phyloP scores from a whole-genome alignment of 768 basidiomycete species.

The Hydnum rufescens region DNA sequence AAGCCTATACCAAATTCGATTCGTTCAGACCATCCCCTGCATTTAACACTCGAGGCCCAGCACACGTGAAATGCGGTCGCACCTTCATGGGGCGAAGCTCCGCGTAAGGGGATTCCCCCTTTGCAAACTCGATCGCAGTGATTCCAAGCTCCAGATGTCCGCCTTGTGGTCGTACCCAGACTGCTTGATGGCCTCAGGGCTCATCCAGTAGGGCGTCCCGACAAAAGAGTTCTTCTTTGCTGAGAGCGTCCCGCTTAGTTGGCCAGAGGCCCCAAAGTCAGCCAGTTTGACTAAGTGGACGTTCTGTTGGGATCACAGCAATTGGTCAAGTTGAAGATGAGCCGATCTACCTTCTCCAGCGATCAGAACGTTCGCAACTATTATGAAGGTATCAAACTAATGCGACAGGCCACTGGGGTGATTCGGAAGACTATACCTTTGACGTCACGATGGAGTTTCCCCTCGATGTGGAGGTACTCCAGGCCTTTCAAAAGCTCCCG shows the following conservation, averaged over 20 bases:
- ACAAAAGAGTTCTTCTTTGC: slow-evolving; percentile 98
- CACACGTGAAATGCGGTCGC: no score
- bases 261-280: slow-evolving; percentile 97
- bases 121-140: slow-evolving; percentile 92
- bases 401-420: background rate
- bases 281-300: slow-evolving; percentile 64
- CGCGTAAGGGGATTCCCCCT: slow-evolving; percentile 95
- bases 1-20: slow-evolving; percentile 40
- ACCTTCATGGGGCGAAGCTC: slow-evolving; percentile 99
- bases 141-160: slow-evolving; percentile 96
- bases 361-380: slow-evolving; percentile 86
- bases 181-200: slow-evolving; percentile 98
- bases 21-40: background rate
- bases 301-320: background rate
- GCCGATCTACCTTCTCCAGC: slow-evolving; percentile 39
- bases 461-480: slow-evolving; percentile 89
- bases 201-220: slow-evolving; percentile 99
- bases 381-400: background rate
- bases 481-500: slow-evolving; percentile 81
- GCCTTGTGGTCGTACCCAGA: slow-evolving; percentile 98
- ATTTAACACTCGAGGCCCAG: slow-evolving; percentile 11
- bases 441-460: slow-evolving; percentile 97
- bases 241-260: slow-evolving; percentile 78
- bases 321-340: background rate
- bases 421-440: slow-evolving; percentile 69